phyloP scores from a whole-genome alignment of 2,329 filamentous ascomycete genomes.

The Scytalidium lignicola region DNA sequence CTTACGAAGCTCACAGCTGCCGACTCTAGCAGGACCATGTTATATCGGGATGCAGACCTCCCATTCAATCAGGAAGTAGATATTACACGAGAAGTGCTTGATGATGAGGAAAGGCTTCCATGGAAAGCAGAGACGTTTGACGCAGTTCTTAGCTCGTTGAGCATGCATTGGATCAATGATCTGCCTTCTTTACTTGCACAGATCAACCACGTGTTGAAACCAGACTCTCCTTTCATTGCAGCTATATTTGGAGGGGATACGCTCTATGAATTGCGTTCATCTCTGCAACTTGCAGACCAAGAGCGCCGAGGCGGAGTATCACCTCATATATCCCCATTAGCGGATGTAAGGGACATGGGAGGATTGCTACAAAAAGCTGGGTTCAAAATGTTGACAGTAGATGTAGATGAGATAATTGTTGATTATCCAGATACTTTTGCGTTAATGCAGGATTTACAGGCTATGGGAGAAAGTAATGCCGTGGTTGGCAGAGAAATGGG shows the following conservation, averaged over 20 bases:
- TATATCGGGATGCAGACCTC: slow-evolving; percentile 72
- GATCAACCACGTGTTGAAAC: slow-evolving; percentile 82
- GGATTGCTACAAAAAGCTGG: slow-evolving; percentile 80
- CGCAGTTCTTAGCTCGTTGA: slow-evolving; percentile 81
- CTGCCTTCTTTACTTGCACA: slow-evolving; percentile 79
- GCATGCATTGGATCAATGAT: slow-evolving; percentile 97
- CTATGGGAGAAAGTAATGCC: slow-evolving; percentile 94
- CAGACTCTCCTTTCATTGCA: slow-evolving; percentile 85
- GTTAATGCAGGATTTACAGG: slow-evolving; percentile 88
- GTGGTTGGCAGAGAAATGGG: slow-evolving; percentile 80
- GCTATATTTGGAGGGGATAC: slow-evolving; percentile 97
- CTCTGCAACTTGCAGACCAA: slow-evolving; percentile 85
- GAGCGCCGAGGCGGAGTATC: slow-evolving; percentile 89
- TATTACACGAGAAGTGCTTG: slow-evolving; percentile 70
- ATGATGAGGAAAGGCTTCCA: slow-evolving; percentile 68
- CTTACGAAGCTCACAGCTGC: slow-evolving; percentile 73
- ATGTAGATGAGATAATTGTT: slow-evolving; percentile 94
- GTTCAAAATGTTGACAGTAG: slow-evolving; percentile 94
- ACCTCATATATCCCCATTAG: slow-evolving; percentile 84
- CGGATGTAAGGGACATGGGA: slow-evolving; percentile 87
- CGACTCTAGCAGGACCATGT: slow-evolving; percentile 71
- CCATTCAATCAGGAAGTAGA: slow-evolving; percentile 70
- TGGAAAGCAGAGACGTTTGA: slow-evolving; percentile 77
- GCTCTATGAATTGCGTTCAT: slow-evolving; percentile 87
- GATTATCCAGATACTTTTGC: slow-evolving; percentile 88